Evolutionary conservation across 73 alveolate genomes (phyloP), one percentile per base, ranked within the genome.

Genomic region (Paramecium biaurelia): DNA sequence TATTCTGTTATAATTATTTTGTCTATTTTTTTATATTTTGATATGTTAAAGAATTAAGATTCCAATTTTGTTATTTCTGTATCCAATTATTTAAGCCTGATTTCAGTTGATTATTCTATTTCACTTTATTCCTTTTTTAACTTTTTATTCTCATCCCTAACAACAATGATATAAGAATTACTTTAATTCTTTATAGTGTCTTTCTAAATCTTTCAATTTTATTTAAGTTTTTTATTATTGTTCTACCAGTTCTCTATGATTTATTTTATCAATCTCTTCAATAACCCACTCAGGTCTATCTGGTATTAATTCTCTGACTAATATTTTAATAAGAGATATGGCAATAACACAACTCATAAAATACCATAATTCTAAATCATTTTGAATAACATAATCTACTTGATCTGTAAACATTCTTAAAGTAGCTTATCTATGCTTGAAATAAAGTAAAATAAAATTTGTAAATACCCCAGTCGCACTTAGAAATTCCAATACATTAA

Each of bases 241-340:
- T 41, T 41, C 70, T 4, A 30, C 32, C 2, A 30, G 23, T 43
- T 38, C 20, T 42, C 56, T 43, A 42, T 43, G 56, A 47, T 79
- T 79, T 43, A 79, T 79, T 47, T 79, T 79, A 79, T 79, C 90
- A 20, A 79, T 79, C 56, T 79, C 90, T 45, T 41, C 72, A 21
- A 38, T 79, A 23, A 79, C 90, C 90, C 90, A 79, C 0, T 23
- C 35, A 24, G 90, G 90, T 45, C 74, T 79, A 79, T 79, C 90
- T 30, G 90, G 90, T 5, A 79, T 79, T 18, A 79, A 24, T 23
- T 47, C 74, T 26, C 74, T 43, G n/a, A 79, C 56, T 30, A 41
- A 41, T 34, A 37, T n/a, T 74, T 74, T 74, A 5, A 74, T 74
- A 2, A 41, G 37, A 24, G 59, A 37, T 4, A 74, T 7, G 0